These are phyloP conservation scores for Pontederia paniculata DNA, from an alignment of 176 grass and related monocot genomes.

Conservation along the genomic window DNA sequence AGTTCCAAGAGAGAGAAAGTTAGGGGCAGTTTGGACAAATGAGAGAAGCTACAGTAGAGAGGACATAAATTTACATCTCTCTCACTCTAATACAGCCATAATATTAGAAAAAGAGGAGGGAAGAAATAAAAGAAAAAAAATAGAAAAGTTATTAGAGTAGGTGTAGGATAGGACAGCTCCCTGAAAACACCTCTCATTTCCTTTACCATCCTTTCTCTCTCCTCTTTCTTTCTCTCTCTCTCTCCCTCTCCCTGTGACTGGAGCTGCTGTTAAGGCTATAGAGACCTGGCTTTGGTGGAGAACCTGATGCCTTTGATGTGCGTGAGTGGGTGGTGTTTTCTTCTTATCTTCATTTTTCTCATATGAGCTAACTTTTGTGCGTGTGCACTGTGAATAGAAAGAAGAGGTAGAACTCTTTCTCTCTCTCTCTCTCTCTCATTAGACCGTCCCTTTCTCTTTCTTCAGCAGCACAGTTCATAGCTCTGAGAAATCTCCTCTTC, in stretches of 20 bases:
- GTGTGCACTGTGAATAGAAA: no score
- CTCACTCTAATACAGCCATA: no score
- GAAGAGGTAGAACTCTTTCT: no score
- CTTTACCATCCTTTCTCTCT: neutral
- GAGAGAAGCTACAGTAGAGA: no score
- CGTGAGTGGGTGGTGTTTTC: slow-evolving; percentile 66
- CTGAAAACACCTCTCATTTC: slow-evolving; percentile 8
- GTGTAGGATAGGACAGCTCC: slow-evolving; percentile 57
- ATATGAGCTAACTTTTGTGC: neutral
- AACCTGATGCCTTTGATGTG: slow-evolving; percentile 73
- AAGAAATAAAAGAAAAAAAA: neutral
- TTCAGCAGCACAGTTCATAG: no score
- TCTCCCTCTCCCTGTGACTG: slow-evolving; percentile 25
- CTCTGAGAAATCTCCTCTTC: no score
- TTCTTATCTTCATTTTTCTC: slow-evolving; percentile 18
- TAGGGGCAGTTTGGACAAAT: no score
- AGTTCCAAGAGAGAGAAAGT: no score
- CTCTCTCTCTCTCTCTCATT: no score
- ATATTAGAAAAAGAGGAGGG: neutral
- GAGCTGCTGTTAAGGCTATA: slow-evolving; percentile 32
- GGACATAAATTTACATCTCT: no score
- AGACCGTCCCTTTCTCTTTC: no score
- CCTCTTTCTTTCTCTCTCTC: slow-evolving; percentile 18
- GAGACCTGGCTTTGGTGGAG: slow-evolving; percentile 50
- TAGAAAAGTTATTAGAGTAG: slow-evolving; percentile 23